Evolutionary conservation across 306 rosid species (phyloP).

Genomic region (Inga laurina): DNA sequence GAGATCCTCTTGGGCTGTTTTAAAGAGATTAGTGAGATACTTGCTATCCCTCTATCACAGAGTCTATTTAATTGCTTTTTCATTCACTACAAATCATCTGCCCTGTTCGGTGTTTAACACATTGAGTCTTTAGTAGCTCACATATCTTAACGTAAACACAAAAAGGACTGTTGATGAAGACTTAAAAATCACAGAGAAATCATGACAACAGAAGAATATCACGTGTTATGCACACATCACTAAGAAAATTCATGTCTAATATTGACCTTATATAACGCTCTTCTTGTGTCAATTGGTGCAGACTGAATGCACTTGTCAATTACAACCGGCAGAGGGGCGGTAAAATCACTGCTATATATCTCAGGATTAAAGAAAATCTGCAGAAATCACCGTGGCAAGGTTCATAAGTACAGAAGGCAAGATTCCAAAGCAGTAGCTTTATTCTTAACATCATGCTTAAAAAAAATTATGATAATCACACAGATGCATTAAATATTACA

Average conservation of each 20-base stretch:
- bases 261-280: constrained; percentile 91
- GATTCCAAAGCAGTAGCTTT: background rate
- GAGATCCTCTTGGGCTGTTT: no score
- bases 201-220: constrained; percentile 16
- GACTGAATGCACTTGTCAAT: constrained; percentile 99
- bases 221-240: constrained; percentile 7
- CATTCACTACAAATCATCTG: no score
- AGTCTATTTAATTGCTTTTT: no score
- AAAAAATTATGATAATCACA: no score
- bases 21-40: no score
- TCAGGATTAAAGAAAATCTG: constrained; percentile 99
- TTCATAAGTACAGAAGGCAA: background rate
- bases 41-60: no score
- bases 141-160: background rate
- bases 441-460: background rate
- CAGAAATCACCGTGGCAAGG: constrained; percentile 20
- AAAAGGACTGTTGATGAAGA: background rate
- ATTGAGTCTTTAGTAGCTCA: constrained; percentile 5
- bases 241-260: constrained; percentile 5
- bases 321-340: constrained; percentile 84
- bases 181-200: background rate
- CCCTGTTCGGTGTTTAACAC: no score
- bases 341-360: constrained; percentile 78
- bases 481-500: no score
- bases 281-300: constrained; percentile 96